These are phyloP conservation scores for Blastobotrys niveus DNA, from an alignment of 1,139 yeast species.

Conservation along the genomic window DNA sequence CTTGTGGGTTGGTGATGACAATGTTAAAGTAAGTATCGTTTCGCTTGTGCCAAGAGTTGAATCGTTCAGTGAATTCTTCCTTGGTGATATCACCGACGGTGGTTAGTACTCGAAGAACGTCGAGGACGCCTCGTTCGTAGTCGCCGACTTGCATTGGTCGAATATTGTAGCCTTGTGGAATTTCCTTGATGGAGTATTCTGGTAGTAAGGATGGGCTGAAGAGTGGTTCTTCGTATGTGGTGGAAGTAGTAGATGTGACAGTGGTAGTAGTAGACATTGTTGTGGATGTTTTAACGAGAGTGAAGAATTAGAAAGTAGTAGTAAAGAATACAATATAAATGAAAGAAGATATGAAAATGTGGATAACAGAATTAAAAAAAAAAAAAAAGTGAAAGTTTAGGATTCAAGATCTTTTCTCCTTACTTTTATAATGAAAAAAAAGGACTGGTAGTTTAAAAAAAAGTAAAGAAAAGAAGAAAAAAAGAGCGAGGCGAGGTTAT, in stretches of 20 bases:
- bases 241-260: not conserved
- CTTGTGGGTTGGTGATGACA: slow-evolving; percentile 42
- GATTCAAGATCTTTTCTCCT: no score
- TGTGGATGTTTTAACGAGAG: no score
- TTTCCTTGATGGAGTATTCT: slow-evolving; percentile 24
- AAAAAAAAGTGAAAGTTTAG: no score
- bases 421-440: no score
- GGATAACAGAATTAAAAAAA: not conserved
- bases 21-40: slow-evolving; percentile 47
- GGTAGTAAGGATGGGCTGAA: slow-evolving; percentile 31
- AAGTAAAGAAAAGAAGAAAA: no score
- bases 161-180: slow-evolving; percentile 51
- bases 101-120: slow-evolving; percentile 50
- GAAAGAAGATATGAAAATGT: not conserved
- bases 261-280: slow-evolving; percentile 1
- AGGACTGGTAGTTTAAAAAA: no score
- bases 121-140: slow-evolving; percentile 44
- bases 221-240: slow-evolving; percentile 16
- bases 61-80: slow-evolving; percentile 39
- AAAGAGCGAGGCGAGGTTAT: no score
- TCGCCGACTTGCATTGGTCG: slow-evolving; percentile 46
- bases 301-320: not conserved
- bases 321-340: not conserved
- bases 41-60: slow-evolving; percentile 44
- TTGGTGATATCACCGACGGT: slow-evolving; percentile 51